Evolutionary conservation across 1,139 yeast species (phyloP).

Genomic region (Magnusiomyces starmeri): DNA sequence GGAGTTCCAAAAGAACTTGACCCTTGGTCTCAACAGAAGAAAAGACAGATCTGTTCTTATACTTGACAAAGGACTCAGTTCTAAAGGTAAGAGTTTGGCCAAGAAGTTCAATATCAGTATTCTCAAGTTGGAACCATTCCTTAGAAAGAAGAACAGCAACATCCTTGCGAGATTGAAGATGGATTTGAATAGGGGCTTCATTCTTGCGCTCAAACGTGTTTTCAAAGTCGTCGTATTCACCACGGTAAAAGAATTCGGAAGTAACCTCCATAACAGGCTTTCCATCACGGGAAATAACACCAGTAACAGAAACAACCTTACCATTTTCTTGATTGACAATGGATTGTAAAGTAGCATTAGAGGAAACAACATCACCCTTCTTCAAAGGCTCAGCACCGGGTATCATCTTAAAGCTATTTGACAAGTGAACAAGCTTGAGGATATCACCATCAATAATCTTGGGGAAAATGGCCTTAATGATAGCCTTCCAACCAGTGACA

Average conservation of each 20-base stretch:
- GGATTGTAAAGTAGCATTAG: conserved; percentile 79
- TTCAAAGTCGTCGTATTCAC: conserved; percentile 76
- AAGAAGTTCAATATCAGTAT: conserved; percentile 60
- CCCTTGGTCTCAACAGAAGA: conserved; percentile 81
- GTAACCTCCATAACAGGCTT: conserved; percentile 87
- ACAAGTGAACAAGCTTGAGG: conserved; percentile 85
- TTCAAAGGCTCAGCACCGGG: conserved; percentile 88
- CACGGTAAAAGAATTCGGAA: conserved; percentile 95
- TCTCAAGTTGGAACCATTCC: conserved; percentile 92
- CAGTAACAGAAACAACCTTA: conserved; percentile 91
- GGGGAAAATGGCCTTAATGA: conserved; percentile 96
- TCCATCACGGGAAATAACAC: conserved; percentile 72
- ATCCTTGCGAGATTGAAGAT: conserved; percentile 71
- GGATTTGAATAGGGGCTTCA: conserved; percentile 82
- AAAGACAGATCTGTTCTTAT: conserved; percentile 67
- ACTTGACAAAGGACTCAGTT: conserved; percentile 76
- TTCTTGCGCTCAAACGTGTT: conserved; percentile 86
- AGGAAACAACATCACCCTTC: conserved; percentile 78
- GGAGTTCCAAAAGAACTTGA: conserved; percentile 77
- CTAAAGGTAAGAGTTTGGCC: conserved; percentile 83
- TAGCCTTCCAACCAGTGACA: conserved; percentile 97
- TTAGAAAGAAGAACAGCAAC: conserved; percentile 89
- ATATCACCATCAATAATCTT: conserved; percentile 93
- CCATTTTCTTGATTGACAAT: conserved; percentile 90
- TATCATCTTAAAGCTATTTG: conserved; percentile 89